Percentiles rank a stretch among this genome's conserved stretches.
Conservation (phyloP, 202 grass and related monocot species). For the Musa balbisiana region DNA sequence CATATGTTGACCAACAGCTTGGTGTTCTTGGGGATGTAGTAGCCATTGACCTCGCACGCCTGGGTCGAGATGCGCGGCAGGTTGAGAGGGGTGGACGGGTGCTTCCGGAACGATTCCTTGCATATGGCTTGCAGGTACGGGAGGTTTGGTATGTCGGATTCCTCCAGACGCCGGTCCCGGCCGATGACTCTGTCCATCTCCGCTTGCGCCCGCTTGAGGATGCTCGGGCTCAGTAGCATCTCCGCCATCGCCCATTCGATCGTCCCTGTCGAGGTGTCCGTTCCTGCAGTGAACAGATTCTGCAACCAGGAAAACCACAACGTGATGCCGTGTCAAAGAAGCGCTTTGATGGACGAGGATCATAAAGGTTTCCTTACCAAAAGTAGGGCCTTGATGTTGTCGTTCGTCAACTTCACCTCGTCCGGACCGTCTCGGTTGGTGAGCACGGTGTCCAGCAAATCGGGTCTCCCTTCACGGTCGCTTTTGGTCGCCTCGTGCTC, state of each 20-base stretch:
- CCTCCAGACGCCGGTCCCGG: constrained; percentile 18
- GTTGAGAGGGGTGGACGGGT: constrained; percentile 27
- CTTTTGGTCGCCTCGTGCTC: constrained; percentile 16
- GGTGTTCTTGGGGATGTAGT: constrained; percentile 23
- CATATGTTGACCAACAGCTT: constrained; percentile 30
- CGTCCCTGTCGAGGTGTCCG: constrained; percentile 20
- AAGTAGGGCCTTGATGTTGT: constrained; percentile 25
- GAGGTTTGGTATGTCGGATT: constrained; percentile 28
- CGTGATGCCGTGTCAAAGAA: background rate
- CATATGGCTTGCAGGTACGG: constrained; percentile 30
- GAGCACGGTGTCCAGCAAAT: constrained; percentile 21
- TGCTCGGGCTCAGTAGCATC: constrained; percentile 20
- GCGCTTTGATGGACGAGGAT: background rate
- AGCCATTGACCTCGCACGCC: constrained; percentile 18
- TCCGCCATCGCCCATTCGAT: constrained; percentile 32
- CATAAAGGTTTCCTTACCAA: constrained; percentile 7
- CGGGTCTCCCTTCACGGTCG: constrained; percentile 12
- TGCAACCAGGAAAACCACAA: background rate
- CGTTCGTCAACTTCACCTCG: constrained; percentile 17
- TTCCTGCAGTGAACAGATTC: constrained; percentile 27
- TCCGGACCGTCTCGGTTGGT: background rate
- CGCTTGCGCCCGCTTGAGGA: constrained; percentile 15
- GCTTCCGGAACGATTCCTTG: constrained; percentile 34
- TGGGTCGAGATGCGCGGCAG: constrained; percentile 21
- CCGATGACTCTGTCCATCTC: constrained; percentile 25